These are phyloP conservation scores for Areca catechu DNA, from an alignment of 176 grass and related monocot genomes.

Conservation along the genomic window DNA sequence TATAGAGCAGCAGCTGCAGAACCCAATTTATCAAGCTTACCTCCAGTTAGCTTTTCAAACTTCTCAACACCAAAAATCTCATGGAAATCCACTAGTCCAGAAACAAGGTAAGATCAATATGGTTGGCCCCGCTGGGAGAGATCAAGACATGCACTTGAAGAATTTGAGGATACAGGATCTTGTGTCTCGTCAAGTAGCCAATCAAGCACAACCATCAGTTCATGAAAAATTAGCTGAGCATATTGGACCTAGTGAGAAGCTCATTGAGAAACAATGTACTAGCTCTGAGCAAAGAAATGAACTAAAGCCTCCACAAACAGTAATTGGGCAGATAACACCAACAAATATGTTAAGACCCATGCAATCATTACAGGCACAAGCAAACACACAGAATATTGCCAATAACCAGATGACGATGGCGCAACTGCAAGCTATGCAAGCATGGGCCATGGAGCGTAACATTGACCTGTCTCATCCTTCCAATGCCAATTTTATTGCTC, in stretches of 20 bases:
- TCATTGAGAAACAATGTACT: constrained; percentile 32
- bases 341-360: constrained; percentile 37
- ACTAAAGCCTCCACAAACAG: constrained; percentile 50
- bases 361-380: constrained; percentile 34
- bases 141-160: constrained; percentile 52
- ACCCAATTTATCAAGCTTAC: constrained; percentile 62
- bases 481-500: constrained; percentile 64
- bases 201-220: constrained; percentile 27
- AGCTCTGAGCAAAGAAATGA: constrained; percentile 52
- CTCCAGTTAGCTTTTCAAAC: constrained; percentile 59
- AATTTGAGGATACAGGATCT: constrained; percentile 73
- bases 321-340: constrained; percentile 35
- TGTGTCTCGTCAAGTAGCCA: constrained; percentile 44
- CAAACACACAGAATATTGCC: constrained; percentile 16
- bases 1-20: constrained; percentile 26
- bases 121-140: constrained; percentile 33
- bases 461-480: constrained; percentile 81
- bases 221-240: constrained; percentile 40
- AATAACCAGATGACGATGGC: constrained; percentile 39
- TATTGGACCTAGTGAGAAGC: constrained; percentile 40
- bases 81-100: constrained; percentile 53
- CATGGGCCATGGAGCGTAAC: constrained; percentile 84
- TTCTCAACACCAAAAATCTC: constrained; percentile 60
- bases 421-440: constrained; percentile 80
- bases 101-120: constrained; percentile 58